phyloP scores from a whole-genome alignment of 345 rosid genomes.

The Rhodamnia argentea region DNA sequence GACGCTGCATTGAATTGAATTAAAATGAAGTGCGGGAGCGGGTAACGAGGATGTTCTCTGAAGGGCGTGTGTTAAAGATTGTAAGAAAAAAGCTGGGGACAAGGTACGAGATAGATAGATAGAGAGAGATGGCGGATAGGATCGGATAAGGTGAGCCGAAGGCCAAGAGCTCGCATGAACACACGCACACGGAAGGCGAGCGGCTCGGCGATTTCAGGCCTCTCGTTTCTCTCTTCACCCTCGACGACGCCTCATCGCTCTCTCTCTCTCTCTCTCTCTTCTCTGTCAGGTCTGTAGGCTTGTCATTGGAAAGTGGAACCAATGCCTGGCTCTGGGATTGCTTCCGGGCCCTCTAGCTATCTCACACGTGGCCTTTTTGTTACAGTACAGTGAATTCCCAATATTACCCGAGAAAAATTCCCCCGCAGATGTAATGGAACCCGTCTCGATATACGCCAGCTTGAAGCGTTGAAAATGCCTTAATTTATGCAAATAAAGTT shows the following conservation, averaged over 20 bases:
- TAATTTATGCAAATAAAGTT: neutral
- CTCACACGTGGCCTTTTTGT: neutral
- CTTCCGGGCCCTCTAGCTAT: neutral
- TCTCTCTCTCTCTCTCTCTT: neutral
- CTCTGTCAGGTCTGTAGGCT: neutral
- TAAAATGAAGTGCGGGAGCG: neutral
- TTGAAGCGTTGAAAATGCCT: neutral
- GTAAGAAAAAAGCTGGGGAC: neutral
- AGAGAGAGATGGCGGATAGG: conserved; percentile 1
- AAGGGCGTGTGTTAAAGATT: neutral
- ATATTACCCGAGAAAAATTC: neutral
- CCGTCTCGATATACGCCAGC: neutral
- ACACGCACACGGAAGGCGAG: neutral
- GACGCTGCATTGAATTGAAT: neutral
- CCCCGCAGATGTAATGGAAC: neutral
- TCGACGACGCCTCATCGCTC: neutral
- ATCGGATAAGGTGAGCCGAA: conserved; percentile 13
- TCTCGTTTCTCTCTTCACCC: neutral
- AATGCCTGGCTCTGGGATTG: neutral
- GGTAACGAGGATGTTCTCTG: neutral
- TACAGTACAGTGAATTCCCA: neutral
- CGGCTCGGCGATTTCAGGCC: conserved; percentile 3
- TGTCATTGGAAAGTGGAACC: neutral
- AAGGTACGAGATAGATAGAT: neutral
- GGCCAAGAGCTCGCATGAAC: neutral